Evolutionary conservation across 2,329 filamentous ascomycete species (phyloP), one percentile per base, ranked within the genome.

Genomic region (Alternaria brassicae): DNA sequence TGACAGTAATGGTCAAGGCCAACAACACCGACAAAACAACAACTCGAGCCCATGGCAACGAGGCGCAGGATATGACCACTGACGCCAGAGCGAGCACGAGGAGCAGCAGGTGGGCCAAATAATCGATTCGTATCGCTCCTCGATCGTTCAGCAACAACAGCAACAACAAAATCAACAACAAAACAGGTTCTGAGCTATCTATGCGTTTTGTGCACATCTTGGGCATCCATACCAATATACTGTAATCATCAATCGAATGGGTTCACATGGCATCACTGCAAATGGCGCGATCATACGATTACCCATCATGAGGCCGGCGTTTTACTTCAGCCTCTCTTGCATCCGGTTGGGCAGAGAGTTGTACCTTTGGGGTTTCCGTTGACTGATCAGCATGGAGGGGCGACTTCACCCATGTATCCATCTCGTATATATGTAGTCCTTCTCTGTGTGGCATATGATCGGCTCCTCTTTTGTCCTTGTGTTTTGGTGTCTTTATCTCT

Each of bases 11-110:
- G 76, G 77, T 30, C 57, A 57, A 36, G 44, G 44, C 12, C 44
- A 48, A 37, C 62, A 72, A n/a, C 75, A 78, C 68, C 76, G 83
- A 61, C 69, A 79, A 62, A 80, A 83, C 65, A 84, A 85, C 70
- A 87, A 82, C 71, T 75, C 83, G 36, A 88, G 85, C 77, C 86
- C 86, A 53, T 89, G 87, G 87, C 86, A 89, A 77, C 78, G 87
- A 72, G 87, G 87, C 41, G 87, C 87, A 30, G 87, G 87, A 42
- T 89, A 89, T 68, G 86, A 89, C 60, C 83, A 85, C 73, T 85
- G 78, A 79, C 72, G 73, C 71, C 70, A 77, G 67, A 75, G 70
- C 58, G 69, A 73, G 70, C 75, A 78, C 62, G 73, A 75, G 70
- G 68, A 71, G 66, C 69, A 72, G 56, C 69, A 72, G 56, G 69